Percentiles rank a stretch among this genome's conserved stretches.
These are phyloP conservation scores for Podila epicladia DNA, from an alignment of 192 early-diverging fungal genomes.

Conservation along the genomic window DNA sequence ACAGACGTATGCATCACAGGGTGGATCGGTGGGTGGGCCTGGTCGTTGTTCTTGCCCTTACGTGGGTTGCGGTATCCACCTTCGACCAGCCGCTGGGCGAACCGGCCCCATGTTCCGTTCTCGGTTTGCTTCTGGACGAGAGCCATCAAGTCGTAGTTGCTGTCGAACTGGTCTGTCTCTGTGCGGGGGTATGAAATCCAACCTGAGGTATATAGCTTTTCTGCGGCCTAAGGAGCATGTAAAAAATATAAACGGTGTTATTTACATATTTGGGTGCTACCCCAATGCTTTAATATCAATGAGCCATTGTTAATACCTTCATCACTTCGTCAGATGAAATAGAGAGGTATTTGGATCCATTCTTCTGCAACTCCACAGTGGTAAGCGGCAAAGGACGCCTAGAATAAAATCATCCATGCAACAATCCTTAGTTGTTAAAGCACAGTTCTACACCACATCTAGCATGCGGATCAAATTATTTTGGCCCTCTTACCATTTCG, in stretches of 20 bases:
- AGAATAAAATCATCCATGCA: background rate
- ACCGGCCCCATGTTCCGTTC: slow-evolving; percentile 22
- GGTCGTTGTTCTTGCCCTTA: slow-evolving; percentile 88
- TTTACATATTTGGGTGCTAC: too few relatives aligned
- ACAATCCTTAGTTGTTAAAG: too few relatives aligned
- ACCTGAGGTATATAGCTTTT: slow-evolving; percentile 87
- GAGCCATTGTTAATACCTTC: slow-evolving; percentile 54
- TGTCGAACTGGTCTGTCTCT: slow-evolving; percentile 92
- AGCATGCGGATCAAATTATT: background rate
- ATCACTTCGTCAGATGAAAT: slow-evolving; percentile 86
- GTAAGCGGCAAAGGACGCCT: slow-evolving; percentile 93
- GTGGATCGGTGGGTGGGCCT: slow-evolving; percentile 99
- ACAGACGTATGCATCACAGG: slow-evolving; percentile 65
- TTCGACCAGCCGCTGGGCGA: slow-evolving; percentile 61
- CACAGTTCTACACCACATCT: too few relatives aligned
- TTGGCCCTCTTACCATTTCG: slow-evolving; percentile 74
- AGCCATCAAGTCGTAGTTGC: slow-evolving; percentile 72
- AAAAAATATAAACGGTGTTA: background rate
- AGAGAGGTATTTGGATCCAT: slow-evolving; percentile 71
- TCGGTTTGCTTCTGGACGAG: slow-evolving; percentile 70
- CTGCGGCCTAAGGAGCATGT: slow-evolving; percentile 69
- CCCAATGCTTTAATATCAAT: background rate
- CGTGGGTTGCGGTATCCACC: slow-evolving; percentile 81
- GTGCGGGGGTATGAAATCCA: slow-evolving; percentile 97
- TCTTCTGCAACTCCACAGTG: slow-evolving; percentile 93